Base-by-base conservation (phyloP, 2,329 filamentous ascomycete species). In the Madurella fahalii region DNA sequence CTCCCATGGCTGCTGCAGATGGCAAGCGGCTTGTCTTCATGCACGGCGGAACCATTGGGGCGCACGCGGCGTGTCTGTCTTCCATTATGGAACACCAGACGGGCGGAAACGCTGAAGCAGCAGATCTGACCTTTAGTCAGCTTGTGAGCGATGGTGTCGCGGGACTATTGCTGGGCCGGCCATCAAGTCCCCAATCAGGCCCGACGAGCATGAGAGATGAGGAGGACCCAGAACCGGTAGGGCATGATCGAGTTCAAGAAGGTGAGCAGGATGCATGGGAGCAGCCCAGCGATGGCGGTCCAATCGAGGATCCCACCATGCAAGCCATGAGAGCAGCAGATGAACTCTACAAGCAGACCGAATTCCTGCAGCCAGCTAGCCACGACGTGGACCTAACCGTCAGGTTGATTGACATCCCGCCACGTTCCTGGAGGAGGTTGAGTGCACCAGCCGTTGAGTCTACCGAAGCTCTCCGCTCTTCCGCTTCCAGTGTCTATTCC, bases 291-390 rank as follows among this genome's bases (percentile, higher is more conserved):
- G 20, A 47, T 11, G 12, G 32, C 9, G 34, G 57, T 41, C 58
- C 56, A 13, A 56, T 59, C n/a, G 68, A 74, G 40, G 80, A 83
- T 61, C 79, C 79, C 43, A 77, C 75, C 53, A 75, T 73, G 18
- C 73, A 70, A 61, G 80, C 81, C 37, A 84, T 84, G 79, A 73
- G 77, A 61, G 80, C 80, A 15, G 82, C 81, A 8, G 81, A 84
- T 52, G 77, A 76, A 2, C 71, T 85, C 39, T 78, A 85, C 61
- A 73, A 73, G 51, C 71, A 80, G 58, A 84, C 81, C 0, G 79
- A 76, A 46, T 77, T 69, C 18, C 66, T 84, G n/a, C 80, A 84
- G 58, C 72, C 59, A 2, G 47, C 73, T 0, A 71, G 64, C 46
- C 71, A 73, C 51, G 74, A 79, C 41, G 65, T 80, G n/a, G 78